Conservation (phyloP, 2,329 filamentous ascomycete species). For the Cordyceps tenuipes region DNA sequence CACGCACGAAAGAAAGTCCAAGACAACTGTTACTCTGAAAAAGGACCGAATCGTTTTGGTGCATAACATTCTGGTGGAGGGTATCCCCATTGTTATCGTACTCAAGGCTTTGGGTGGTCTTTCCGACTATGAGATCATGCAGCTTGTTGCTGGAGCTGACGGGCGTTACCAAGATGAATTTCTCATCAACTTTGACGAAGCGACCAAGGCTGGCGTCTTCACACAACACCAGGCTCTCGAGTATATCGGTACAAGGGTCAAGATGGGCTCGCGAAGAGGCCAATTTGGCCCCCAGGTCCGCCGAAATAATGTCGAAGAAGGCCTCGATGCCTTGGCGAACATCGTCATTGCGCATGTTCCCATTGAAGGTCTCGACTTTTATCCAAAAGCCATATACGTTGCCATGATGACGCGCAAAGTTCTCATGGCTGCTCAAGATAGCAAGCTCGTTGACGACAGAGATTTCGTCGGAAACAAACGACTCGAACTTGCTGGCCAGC, state of each 20-base stretch:
- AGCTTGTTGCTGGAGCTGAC: conserved; percentile 82
- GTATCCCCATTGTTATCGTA: conserved; percentile 89
- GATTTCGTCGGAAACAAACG: conserved; percentile 98
- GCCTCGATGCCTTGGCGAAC: conserved; percentile 83
- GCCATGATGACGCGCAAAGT: conserved; percentile 97
- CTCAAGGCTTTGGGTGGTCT: conserved; percentile 90
- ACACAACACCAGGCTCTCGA: conserved; percentile 95
- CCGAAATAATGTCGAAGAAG: conserved; percentile 82
- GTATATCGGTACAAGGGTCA: conserved; percentile 78
- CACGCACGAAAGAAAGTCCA: conserved; percentile 94
- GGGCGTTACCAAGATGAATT: conserved; percentile 90
- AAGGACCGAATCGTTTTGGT: conserved; percentile 84
- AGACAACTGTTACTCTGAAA: conserved; percentile 91
- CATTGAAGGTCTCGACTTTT: conserved; percentile 84
- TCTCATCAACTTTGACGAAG: conserved; percentile 89
- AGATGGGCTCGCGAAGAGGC: conserved; percentile 67
- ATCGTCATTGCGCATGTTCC: conserved; percentile 93
- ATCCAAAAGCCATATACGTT: conserved; percentile 93
- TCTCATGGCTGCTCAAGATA: conserved; percentile 85
- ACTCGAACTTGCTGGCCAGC: conserved; percentile 86
- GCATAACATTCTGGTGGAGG: conserved; percentile 88
- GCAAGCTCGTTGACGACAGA: conserved; percentile 84
- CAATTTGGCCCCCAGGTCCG: conserved; percentile 47
- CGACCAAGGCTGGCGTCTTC: conserved; percentile 71
- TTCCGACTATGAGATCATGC: conserved; percentile 89